Evolutionary conservation across 2,329 filamentous ascomycete species (phyloP), one percentile per base, ranked within the genome.

Genomic region (Colletotrichum coccodes): DNA sequence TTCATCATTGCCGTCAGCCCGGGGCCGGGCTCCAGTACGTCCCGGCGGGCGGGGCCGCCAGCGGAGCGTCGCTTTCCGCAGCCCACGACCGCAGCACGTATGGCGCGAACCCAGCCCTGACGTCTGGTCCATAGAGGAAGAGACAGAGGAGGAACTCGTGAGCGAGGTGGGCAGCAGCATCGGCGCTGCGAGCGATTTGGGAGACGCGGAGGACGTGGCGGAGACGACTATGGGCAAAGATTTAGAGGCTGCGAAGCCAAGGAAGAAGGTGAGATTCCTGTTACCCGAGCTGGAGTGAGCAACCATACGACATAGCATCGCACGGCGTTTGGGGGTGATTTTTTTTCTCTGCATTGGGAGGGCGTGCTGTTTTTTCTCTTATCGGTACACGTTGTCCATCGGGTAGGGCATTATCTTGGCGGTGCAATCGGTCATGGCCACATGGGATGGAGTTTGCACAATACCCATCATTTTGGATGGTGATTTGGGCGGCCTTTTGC

Each of bases 41-140:
- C 75, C 79, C 54, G 78, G 76, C 49, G 72, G 76, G 44, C 73
- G 77, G 3, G 72, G 74, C 23, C 72, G 74, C 23, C 72, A 76
- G 71, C 67, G 75, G 40, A 77, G 74, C 62, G 67, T 74, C 47
- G 76, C 78, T 30, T 72, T 73, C 56, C 77, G 76, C 38, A 80
- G 73, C 68, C 80, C 73, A 67, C 80, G 82, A 49, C 83, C 84
- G 9, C 82, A 81, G 11, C 81, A 82, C 63, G 81, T 87, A 1
- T 89, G 87, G 87, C 80, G 86, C 42, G 84, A 87, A 77, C 87
- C 87, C 7, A 89, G 87, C 73, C 86, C 86, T 0, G 86, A 89
- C 60, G 87, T 89, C 4, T 89, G 86, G 84, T 85, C 85, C 34
- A 89, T 89, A 64, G 84, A 87, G 76, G 87, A 89, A 75, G 86